Conservation (phyloP, 495 filamentous ascomycete species). For the Hypomontagnella submonticulosa region DNA sequence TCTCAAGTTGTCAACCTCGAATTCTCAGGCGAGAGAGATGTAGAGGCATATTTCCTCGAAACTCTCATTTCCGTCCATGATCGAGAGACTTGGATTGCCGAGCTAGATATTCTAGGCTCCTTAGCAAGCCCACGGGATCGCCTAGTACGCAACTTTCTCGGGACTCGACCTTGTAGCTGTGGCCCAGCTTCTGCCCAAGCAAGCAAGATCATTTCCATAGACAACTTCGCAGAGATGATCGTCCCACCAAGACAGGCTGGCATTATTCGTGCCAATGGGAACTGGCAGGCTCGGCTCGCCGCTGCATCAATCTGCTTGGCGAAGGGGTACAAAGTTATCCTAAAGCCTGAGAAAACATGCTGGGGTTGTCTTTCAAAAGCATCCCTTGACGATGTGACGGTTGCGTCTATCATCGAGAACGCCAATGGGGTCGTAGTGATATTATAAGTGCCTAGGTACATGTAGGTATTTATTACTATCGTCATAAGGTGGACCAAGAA, state of each 20-base stretch:
- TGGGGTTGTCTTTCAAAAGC: constrained; percentile 7
- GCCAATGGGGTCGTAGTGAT: neutral
- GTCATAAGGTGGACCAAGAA: too few relatives aligned
- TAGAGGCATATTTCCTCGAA: too few relatives aligned
- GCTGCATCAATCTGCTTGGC: constrained; percentile 1
- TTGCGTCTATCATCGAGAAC: neutral
- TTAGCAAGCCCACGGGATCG: too few relatives aligned
- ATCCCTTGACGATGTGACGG: neutral
- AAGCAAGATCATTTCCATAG: constrained; percentile 5
- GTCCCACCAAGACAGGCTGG: neutral
- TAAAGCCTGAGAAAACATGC: too few relatives aligned
- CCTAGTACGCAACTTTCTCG: too few relatives aligned
- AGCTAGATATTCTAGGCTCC: too few relatives aligned
- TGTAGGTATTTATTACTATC: too few relatives aligned
- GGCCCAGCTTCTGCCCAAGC: neutral
- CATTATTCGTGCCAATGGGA: constrained; percentile 2
- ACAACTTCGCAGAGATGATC: constrained; percentile 12
- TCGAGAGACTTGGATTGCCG: too few relatives aligned
- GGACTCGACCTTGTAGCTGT: neutral
- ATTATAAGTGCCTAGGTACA: neutral
- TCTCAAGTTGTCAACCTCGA: too few relatives aligned
- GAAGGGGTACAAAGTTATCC: neutral
- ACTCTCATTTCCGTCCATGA: too few relatives aligned
- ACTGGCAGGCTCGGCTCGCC: constrained; percentile 14
- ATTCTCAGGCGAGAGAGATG: too few relatives aligned